Evolutionary conservation across 176 grass and related monocot species (phyloP).

Genomic region (Avena sativa): DNA sequence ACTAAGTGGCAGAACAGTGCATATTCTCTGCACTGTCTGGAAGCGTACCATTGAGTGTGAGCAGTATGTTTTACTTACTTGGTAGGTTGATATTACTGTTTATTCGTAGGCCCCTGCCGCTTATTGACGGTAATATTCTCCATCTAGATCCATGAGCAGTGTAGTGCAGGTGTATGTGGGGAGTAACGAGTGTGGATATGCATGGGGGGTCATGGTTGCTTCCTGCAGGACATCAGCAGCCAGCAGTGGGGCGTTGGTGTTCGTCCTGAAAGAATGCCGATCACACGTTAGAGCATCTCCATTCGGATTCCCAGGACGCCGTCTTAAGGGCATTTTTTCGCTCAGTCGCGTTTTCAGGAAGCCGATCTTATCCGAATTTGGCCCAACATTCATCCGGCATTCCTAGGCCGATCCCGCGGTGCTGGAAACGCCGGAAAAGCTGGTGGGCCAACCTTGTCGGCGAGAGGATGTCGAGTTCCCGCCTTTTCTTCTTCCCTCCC

Average conservation of each 20-base stretch:
- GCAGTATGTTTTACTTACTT: neutral
- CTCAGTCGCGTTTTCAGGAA: too few relatives aligned
- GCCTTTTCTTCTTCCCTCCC: too few relatives aligned
- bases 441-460: too few relatives aligned
- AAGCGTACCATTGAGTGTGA: neutral
- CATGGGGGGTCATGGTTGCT: neutral
- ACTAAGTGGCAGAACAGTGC: neutral
- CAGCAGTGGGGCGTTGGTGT: neutral
- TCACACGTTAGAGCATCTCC: slow-evolving; percentile 8
- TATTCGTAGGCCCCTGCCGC: neutral
- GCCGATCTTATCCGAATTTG: too few relatives aligned
- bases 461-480: too few relatives aligned
- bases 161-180: neutral
- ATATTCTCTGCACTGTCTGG: neutral
- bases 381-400: too few relatives aligned
- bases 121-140: neutral
- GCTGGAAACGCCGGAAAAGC: too few relatives aligned
- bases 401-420: too few relatives aligned
- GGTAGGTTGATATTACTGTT: neutral
- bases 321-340: too few relatives aligned
- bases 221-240: neutral
- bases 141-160: neutral
- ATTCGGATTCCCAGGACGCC: too few relatives aligned
- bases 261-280: slow-evolving; percentile 4
- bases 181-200: slow-evolving; percentile 14